Percentiles rank a stretch among this genome's conserved stretches.
phyloP scores from a whole-genome alignment of 192 early-diverging fungal species.

The Diversispora epigaea region DNA sequence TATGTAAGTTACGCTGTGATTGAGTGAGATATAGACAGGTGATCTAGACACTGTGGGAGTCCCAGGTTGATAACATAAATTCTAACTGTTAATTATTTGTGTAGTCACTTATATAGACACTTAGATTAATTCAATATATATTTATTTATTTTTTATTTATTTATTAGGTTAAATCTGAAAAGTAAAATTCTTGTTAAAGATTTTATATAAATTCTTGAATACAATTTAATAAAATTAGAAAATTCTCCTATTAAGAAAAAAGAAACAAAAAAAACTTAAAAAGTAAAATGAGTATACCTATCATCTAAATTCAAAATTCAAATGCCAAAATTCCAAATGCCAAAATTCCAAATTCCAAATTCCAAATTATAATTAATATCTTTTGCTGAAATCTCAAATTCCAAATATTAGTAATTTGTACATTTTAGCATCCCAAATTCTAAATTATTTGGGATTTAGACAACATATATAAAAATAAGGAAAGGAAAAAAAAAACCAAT shows the following conservation, averaged over 20 bases:
- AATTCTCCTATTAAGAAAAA: conserved; percentile 17
- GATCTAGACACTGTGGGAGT: conserved; percentile 3
- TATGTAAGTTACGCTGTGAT: neutral
- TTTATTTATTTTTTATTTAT: conserved; percentile 9
- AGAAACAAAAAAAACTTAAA: conserved; percentile 12
- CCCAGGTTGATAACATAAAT: conserved; percentile 13
- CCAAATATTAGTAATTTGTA: no score
- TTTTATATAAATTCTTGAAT: conserved; percentile 8
- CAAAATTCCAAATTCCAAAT: no score
- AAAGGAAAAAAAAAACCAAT: conserved; percentile 16
- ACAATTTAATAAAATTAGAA: conserved; percentile 22
- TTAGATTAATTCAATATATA: neutral
- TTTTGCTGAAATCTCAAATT: no score
- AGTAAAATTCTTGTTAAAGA: conserved; percentile 20
- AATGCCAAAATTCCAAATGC: no score
- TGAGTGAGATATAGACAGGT: neutral
- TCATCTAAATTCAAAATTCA: no score
- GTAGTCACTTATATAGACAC: conserved; percentile 15
- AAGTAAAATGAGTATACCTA: no score
- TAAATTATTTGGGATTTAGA: no score
- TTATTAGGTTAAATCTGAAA: conserved; percentile 14
- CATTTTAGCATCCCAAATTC: no score
- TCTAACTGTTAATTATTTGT: conserved; percentile 8
- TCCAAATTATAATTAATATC: no score
- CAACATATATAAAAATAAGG: no score